Evolutionary conservation across 345 rosid species (phyloP), one percentile per base, ranked within the genome.

Genomic region (Citrus unshiu): DNA sequence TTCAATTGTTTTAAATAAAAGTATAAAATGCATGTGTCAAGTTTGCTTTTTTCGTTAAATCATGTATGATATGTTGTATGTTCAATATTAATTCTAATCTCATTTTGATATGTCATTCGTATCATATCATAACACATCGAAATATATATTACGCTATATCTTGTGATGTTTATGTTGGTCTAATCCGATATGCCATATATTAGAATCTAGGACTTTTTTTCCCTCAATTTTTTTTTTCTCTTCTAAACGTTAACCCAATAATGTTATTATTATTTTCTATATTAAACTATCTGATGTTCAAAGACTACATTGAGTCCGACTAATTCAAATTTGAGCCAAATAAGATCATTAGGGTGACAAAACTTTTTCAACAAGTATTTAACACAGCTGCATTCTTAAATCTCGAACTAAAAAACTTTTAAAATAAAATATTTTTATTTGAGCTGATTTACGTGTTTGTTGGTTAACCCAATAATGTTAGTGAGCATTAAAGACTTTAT

Each of bases 381-480:
- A 35, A 35, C 0, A 35, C 0, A 35, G 0, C 0, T 35, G 0
- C 0, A 35, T 1, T 35, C 0, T 35, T 5, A 35, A 35, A 5
- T 35, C 7, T 35, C 7, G 0, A 35, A 35, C 1, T 1, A 35
- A 35, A 35, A 35, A 35, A 1, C 7, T 35, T 35, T 35, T 35
- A 35, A 35, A 0, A 35, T 35, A 35, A 35, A 35, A 35, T 5
- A 35, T 6, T 35, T 5, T 35, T 5, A 35, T 35, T 5, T 0
- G 7, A 34, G 0, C 4, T 5, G 1, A 34, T 34, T 34, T 34
- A 4, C 0, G 4, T 5, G 35, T 5, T 34, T 5, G 35, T 34
- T 35, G 37, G 7, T 3, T 8, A 19, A 66, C 1, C 24, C 9
- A 32, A 34, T 65, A 16, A 6, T 32, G 22, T 18, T 30, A 7